Percentiles rank a stretch among this genome's conserved stretches.
phyloP scores from a whole-genome alignment of 2,329 filamentous ascomycete genomes.

The Colletotrichum cereale region DNA sequence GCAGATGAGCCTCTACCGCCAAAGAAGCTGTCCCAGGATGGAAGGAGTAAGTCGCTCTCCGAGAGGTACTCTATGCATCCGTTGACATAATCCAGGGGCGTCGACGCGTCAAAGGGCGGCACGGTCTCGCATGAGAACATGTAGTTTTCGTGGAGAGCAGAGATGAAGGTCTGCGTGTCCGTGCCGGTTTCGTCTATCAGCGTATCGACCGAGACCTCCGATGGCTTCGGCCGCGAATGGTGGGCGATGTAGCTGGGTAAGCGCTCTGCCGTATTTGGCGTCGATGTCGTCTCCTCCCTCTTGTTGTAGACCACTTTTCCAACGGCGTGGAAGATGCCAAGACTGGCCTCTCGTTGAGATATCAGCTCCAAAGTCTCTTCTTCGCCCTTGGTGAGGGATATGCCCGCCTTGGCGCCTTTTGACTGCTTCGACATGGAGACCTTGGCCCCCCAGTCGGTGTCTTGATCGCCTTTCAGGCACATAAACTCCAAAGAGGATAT shows the following conservation, averaged over 20 bases:
- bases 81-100: constrained; percentile 82
- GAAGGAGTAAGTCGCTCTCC: constrained; percentile 86
- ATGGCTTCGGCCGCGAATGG: constrained; percentile 69
- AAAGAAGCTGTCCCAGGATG: constrained; percentile 78
- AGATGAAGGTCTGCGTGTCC: constrained; percentile 89
- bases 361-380: constrained; percentile 83
- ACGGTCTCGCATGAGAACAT: constrained; percentile 80
- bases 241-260: constrained; percentile 72
- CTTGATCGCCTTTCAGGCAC: constrained; percentile 83
- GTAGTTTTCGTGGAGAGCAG: constrained; percentile 95
- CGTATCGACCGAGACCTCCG: constrained; percentile 76
- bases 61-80: constrained; percentile 90
- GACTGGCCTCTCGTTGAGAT: constrained; percentile 86
- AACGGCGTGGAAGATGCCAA: constrained; percentile 96
- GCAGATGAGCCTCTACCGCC: constrained; percentile 67
- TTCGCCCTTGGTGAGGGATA: constrained; percentile 80
- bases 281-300: constrained; percentile 68
- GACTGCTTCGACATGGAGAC: constrained; percentile 78
- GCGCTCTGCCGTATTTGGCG: constrained; percentile 60
- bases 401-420: constrained; percentile 67
- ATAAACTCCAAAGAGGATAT: constrained; percentile 93
- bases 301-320: constrained; percentile 99
- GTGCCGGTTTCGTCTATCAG: constrained; percentile 96
- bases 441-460: constrained; percentile 80
- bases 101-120: constrained; percentile 62